Base-by-base conservation (phyloP, 495 filamentous ascomycete genomes). In the Talaromyces nanjingensis region DNA sequence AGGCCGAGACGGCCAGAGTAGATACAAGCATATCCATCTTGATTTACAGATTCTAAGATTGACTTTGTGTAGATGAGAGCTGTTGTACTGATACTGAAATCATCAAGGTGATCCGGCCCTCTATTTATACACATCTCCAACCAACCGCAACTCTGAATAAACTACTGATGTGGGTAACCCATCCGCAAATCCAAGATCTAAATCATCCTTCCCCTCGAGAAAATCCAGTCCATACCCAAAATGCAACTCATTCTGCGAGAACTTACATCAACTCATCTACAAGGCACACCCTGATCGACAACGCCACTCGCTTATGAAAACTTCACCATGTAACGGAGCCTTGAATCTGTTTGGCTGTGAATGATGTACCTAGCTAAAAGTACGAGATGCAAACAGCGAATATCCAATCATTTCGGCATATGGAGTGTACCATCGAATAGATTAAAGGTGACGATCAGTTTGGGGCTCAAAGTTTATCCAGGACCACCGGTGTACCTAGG, bases 1-100 rank as follows among this genome's bases (percentile, higher is more conserved):
- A 45, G 27, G 59, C 29, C 25, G 61, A 56, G 8, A 33, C 61
- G 9, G 61, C 61, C 12, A 57, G 24, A 20, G 47, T 49, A 63
- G 61, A 54, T n/a, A 63, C 27, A 34, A 47, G 9, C 9, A 34
- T 25, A 2, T 61, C 52, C 59, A 61, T 61, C 3, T 27, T 61
- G 20, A 47, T 12, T 14, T 12, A 27, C 39, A 14, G 22, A 7
- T 54, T 33, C 9, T 33, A 8, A 33, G 7, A 9, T 33, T 33
- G 31, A 33, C 39, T 42, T 42, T 42, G 39, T 42, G 4, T 27
- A 42, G 39, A 33, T 33, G 31, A 33, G 9, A 33, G 9, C 31
- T 8, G 39, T 14, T 16, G 9, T 16, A 42, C 9, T 4, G 39
- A 42, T 16, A n/a, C 39, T 42, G 39, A 4, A 4, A n/a, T 42